Base-by-base conservation (phyloP, 352 stramenopile genomes). In the Phytophthora chlamydospora region DNA sequence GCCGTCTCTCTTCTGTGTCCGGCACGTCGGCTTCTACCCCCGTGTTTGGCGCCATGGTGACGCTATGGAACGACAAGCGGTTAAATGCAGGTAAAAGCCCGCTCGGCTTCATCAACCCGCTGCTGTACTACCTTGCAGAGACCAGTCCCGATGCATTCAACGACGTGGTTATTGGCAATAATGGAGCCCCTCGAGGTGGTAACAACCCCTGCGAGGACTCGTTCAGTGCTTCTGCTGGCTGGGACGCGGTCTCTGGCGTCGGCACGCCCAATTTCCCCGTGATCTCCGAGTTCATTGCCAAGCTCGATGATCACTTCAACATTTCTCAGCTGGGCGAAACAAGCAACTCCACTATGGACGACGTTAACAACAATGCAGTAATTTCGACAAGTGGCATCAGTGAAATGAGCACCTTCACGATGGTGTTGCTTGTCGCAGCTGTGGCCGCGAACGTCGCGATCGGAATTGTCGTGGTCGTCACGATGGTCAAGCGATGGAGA, bases 1-100 rank as follows among this genome's bases (percentile, higher is more conserved):
- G 70, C 0, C 58, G 51, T 4, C 63, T 74, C 24, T 81, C 75
- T 1, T 55, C 59, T 0, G 81, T 93, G 4, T 92, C 82, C 9
- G 87, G 92, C 7, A 98, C 92, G 4, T 97, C 89, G 11, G 86
- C 82, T 29, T 95, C 90, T 3, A 91, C 90, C 0, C 92, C 92
- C 2, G 84, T 91, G 8, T 52, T 97, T 35, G 89, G 78, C 10
- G 90, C 76, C 8, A 94, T 98, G 72, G 75, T 97, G 9, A 91
- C 85, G 36, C 66, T 97, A 19, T 87, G 94, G 73, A 98, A 98
- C 62, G 85, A 96, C 38, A 63, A 74, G 5, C 82, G 88, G 1
- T 59, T 96, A 34, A 93, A 93, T 56, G 73, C 74, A 29, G 90
- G 89, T 19, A 93, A 96, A 42, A 68, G 67, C 24, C 69, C 85